Evolutionary conservation across 495 filamentous ascomycete species (phyloP).

Genomic region (Glonium stellatum): DNA sequence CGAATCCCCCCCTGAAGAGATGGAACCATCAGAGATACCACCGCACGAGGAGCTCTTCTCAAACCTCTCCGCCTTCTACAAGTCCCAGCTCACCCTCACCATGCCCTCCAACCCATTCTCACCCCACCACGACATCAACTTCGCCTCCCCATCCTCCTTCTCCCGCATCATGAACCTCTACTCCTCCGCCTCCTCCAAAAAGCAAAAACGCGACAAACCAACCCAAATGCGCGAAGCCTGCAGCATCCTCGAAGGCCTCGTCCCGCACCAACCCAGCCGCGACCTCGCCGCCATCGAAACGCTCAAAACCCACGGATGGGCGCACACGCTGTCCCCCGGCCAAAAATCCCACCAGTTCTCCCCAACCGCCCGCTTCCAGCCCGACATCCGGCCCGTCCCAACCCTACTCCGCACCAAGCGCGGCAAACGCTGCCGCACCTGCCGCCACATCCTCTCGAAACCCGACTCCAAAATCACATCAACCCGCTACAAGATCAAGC

Average conservation of each 20-base stretch:
- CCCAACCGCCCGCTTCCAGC: conserved; percentile 47
- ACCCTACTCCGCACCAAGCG: conserved; percentile 83
- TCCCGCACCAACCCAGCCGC: conserved; percentile 45
- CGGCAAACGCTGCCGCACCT: conserved; percentile 83
- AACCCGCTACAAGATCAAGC: conserved; percentile 79
- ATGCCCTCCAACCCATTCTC: conserved; percentile 42
- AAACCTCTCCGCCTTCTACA: conserved; percentile 39
- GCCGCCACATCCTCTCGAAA: conserved; percentile 90
- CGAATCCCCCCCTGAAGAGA: conserved; percentile 6
- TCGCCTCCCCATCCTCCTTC: conserved; percentile 69
- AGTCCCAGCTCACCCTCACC: conserved; percentile 55
- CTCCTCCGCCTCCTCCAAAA: conserved; percentile 60
- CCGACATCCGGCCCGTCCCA: conserved; percentile 69
- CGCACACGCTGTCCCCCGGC: conserved; percentile 44
- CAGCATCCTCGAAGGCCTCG: conserved; percentile 61
- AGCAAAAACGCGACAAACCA: conserved; percentile 54
- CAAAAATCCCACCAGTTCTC: conserved; percentile 47
- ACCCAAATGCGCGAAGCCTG: conserved; percentile 72
- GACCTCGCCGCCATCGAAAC: conserved; percentile 43
- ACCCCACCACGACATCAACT: conserved; percentile 48
- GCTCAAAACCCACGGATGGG: conserved; percentile 48
- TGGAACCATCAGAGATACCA: conserved; percentile 27
- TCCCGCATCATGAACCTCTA: conserved; percentile 90
- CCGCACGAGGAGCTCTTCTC: conserved; percentile 38
- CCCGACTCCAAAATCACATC: conserved; percentile 84